Percentiles rank a stretch among this genome's conserved stretches.
These are phyloP conservation scores for Pelargonium australe DNA, from an alignment of 441 rosid genomes.

Conservation along the genomic window DNA sequence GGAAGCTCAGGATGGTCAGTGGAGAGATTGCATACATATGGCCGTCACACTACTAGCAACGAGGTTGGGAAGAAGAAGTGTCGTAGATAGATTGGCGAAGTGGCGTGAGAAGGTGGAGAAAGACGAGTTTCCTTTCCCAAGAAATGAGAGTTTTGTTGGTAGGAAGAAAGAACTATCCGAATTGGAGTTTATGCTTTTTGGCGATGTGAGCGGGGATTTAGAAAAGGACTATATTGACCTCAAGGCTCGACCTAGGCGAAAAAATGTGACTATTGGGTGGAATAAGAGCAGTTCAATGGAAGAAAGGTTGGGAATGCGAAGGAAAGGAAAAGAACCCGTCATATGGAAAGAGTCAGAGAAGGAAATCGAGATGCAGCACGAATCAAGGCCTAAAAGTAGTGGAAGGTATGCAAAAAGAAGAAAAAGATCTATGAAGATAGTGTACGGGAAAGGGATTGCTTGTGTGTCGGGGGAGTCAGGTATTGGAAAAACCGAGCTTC, in stretches of 20 bases:
- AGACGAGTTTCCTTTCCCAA: slow-evolving; percentile 81
- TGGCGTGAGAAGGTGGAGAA: slow-evolving; percentile 79
- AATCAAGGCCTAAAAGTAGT: slow-evolving; percentile 29
- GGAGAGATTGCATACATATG: slow-evolving; percentile 80
- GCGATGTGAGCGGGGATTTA: slow-evolving; percentile 66
- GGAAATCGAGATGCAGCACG: slow-evolving; percentile 82
- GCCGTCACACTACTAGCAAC: slow-evolving; percentile 63
- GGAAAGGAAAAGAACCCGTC: slow-evolving; percentile 79
- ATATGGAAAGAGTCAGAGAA: slow-evolving; percentile 91
- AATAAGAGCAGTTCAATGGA: slow-evolving; percentile 40
- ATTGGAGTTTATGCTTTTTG: slow-evolving; percentile 76
- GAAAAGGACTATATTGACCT: slow-evolving; percentile 78
- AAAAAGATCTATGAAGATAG: slow-evolving; percentile 46
- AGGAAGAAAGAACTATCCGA: slow-evolving; percentile 85
- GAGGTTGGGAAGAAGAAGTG: slow-evolving; percentile 85
- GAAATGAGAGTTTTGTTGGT: slow-evolving; percentile 72
- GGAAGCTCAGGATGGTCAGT: slow-evolving; percentile 80
- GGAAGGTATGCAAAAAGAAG: slow-evolving; percentile 47
- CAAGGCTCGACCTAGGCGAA: slow-evolving; percentile 67
- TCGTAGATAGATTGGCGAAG: slow-evolving; percentile 65
- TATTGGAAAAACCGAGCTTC: slow-evolving; percentile 91
- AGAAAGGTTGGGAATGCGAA: slow-evolving; percentile 38
- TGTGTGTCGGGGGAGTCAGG: slow-evolving; percentile 85
- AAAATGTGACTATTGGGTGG: slow-evolving; percentile 63
- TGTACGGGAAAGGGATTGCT: slow-evolving; percentile 83